Base-by-base conservation (phyloP, 495 filamentous ascomycete species). In the Clohesyomyces aquaticus region DNA sequence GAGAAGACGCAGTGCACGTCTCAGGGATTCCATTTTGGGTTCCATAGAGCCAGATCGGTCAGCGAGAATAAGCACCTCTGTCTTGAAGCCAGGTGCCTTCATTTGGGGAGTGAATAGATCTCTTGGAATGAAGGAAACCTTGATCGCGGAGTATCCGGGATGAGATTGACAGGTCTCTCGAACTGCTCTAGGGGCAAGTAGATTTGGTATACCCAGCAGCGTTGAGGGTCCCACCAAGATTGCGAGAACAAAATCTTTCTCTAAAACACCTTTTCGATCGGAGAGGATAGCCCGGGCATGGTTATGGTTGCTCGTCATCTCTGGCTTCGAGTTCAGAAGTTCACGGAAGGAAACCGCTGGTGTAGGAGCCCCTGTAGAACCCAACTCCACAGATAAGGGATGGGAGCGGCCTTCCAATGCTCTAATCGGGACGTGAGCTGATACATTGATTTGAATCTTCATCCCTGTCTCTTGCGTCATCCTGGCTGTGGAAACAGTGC, bases 31-130 rank as follows among this genome's bases (percentile, higher is more conserved):
- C 2, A 71, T 71, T 53, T 69, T 71, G 14, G 3, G 22, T 10
- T 41, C 32, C 71, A 72, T 73, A 3, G 71, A 72, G 4, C 63
- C 69, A 10, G 68, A 73, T 6, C 64, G 43, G 53, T 73, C 68
- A 1, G 63, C 71, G 0, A 73, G n/a, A 42, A 75, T 73, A 1
- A 73, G 60, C 14, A 74, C 63, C 42, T 74, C 72, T n/a, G 62
- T 63, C 25, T 56, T 47, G 29, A 61, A 63, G 16, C 12, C 16
- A 11, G 29, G 18, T 16, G 38, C 23, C 6, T 16, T 9, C 47
- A 21, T 0, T 6, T 48, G 21, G 14, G 38, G 48, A 2, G 23
- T 3, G 27, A 63, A 63, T 8, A 63, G 35, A 32, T 63, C 60
- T 3, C 51, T 19, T 3, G 60, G 60, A 27, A 48, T 21, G 10